Conservation (phyloP, 1,139 yeast genomes). For the Arxiozyma heterogenica region DNA sequence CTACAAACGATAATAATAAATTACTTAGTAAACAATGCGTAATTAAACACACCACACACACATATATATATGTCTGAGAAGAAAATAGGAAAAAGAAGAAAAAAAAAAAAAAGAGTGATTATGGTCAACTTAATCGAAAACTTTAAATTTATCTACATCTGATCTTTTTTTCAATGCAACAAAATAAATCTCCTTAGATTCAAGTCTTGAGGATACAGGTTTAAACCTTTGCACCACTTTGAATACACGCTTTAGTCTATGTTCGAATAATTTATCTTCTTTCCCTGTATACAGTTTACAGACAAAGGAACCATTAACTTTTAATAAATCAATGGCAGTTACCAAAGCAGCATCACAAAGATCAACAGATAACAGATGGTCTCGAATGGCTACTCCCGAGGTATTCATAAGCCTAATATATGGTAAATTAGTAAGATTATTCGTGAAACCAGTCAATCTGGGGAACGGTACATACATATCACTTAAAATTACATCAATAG, state of each 20-base stretch:
- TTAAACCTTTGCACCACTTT: constrained; percentile 46
- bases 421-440: constrained; percentile 71
- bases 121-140: constrained; percentile 31
- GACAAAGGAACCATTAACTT: constrained; percentile 61
- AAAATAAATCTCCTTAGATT: constrained; percentile 63
- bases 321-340: constrained; percentile 59
- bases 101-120: too few species aligned
- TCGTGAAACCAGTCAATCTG: constrained; percentile 35
- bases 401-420: constrained; percentile 70
- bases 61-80: neutral
- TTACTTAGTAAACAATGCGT: too few species aligned
- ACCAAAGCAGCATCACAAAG: constrained; percentile 86
- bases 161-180: constrained; percentile 48
- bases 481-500: constrained; percentile 67
- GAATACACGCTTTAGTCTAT: constrained; percentile 52
- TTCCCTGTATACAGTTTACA: constrained; percentile 65
- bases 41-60: too few species aligned
- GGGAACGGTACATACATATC: constrained; percentile 78
- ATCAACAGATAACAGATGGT: constrained; percentile 54
- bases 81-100: neutral
- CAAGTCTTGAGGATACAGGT: constrained; percentile 52
- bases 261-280: constrained; percentile 53
- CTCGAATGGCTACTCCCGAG: constrained; percentile 52
- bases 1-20: neutral
- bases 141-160: constrained; percentile 39